Evolutionary conservation across 2,329 filamentous ascomycete species (phyloP).

Genomic region (Elsinoe batatas): DNA sequence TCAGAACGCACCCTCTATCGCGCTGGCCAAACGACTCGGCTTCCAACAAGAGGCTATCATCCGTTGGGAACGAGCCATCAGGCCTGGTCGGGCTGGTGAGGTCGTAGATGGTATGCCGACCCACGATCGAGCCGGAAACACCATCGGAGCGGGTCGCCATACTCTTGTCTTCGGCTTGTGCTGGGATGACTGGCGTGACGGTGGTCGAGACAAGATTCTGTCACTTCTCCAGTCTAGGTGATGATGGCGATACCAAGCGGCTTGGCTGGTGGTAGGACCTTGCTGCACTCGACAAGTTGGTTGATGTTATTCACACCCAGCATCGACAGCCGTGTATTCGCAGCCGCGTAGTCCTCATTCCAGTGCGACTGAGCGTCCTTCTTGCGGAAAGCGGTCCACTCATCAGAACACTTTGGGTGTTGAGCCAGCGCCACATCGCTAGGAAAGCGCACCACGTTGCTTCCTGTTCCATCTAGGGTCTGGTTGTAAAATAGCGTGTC

Average conservation of each 20-base stretch:
- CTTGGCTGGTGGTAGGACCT: slow-evolving; percentile 18
- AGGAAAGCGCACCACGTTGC: slow-evolving; percentile 28
- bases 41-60: background rate
- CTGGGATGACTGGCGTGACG: slow-evolving; percentile 1
- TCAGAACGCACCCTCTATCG: background rate
- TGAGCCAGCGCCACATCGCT: slow-evolving; percentile 28
- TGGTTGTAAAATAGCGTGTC: slow-evolving; percentile 30
- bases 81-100: background rate
- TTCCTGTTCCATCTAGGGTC: slow-evolving; percentile 23
- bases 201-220: background rate
- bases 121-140: background rate
- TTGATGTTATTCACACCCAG: slow-evolving; percentile 24
- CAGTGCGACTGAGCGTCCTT: slow-evolving; percentile 18
- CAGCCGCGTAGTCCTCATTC: slow-evolving; percentile 16
- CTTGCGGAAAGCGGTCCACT: slow-evolving; percentile 22
- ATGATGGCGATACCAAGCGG: background rate
- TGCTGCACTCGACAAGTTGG: slow-evolving; percentile 20
- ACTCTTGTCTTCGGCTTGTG: background rate
- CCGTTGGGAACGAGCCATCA: background rate
- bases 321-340: slow-evolving; percentile 13
- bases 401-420: slow-evolving; percentile 26
- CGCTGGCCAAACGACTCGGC: background rate
- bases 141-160: background rate
- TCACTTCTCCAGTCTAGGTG: background rate
- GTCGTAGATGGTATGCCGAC: background rate